Base-by-base conservation (phyloP, 441 rosid genomes). In the Kokia cookei region DNA sequence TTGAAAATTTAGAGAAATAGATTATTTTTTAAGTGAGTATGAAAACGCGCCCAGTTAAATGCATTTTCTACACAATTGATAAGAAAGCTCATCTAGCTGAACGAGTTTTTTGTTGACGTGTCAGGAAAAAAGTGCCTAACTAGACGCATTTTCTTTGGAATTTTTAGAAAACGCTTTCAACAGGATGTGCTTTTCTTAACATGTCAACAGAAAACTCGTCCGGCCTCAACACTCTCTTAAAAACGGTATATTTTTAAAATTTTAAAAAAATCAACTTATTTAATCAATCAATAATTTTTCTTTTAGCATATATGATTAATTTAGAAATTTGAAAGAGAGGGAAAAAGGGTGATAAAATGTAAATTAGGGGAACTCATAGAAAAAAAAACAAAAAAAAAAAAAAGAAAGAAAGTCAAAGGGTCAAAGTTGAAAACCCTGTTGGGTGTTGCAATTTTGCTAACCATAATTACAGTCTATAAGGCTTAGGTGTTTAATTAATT, bases 381-480 rank as follows among this genome's bases (percentile, higher is more conserved):
- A 32, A 32, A 32, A 17, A 4, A 53, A 17, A 2, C 1, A 15
- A 53, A 40, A 73, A 42, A 76, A 42, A 57, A 53, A 66, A 24
- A 63, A 35, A 45, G 24, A 54, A n/a, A 14, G 55, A 88, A 84
- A 82, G 93, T 89, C 93, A 88, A 84, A 85, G 82, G 77, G 93
- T 91, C 98, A 90, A 88, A 90, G 73, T 75, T 87, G 62, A 69
- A 80, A 85, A 78, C 83, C 79, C 51, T 78, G 67, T 70, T 65
- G 58, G 69, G 60, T 79, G 76, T 63, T 47, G 37, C 37, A 32
- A 32, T 32, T 32, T 32, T 32, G 73, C 14, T 66, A 66, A 68
- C 68, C 69, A 72, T 40, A 72, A 69, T 77, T 61, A 63, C 63
- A 67, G 72, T 45, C 58, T 19, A 55, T 17, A 1, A 35, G 79